These are phyloP conservation scores for Paecilomyces sp. DNA, from an alignment of 2,329 filamentous ascomycete genomes.

Conservation along the genomic window DNA sequence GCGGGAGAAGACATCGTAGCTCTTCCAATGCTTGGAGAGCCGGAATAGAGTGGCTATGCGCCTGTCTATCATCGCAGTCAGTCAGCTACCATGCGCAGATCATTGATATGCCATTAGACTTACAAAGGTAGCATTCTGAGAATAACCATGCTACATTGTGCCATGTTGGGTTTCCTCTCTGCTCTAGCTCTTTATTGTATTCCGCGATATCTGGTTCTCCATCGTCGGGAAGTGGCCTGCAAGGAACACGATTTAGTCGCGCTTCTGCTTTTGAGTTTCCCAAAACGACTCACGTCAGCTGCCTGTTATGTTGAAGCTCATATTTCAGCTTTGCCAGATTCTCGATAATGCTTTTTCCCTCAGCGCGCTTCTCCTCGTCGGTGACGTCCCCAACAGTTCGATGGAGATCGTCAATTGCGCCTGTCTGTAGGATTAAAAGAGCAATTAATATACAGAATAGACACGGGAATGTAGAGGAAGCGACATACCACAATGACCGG, in stretches of 20 bases:
- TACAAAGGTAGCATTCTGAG: constrained; percentile 83
- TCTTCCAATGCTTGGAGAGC: constrained; percentile 73
- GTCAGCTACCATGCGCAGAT: constrained; percentile 13
- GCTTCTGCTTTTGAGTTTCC: not conserved
- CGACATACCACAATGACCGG: constrained; percentile 77
- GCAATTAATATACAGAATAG: not conserved
- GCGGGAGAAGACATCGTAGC: constrained; percentile 79
- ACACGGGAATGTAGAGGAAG: not conserved
- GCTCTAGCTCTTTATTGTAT: constrained; percentile 81
- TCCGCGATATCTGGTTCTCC: constrained; percentile 65
- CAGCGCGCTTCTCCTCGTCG: constrained; percentile 54
- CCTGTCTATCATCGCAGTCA: constrained; percentile 39
- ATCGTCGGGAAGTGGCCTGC: constrained; percentile 68
- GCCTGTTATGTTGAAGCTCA: constrained; percentile 83
- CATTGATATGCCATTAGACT: constrained; percentile 5
- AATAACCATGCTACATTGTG: constrained; percentile 82
- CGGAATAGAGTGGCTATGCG: constrained; percentile 75
- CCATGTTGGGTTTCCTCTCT: constrained; percentile 70
- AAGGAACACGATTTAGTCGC: not conserved
- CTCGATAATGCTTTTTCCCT: constrained; percentile 81
- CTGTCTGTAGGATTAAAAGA: constrained; percentile 54
- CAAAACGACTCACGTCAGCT: constrained; percentile 56
- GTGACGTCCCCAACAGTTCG: constrained; percentile 48
- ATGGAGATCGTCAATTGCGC: constrained; percentile 91
- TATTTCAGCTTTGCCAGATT: constrained; percentile 81